Evolutionary conservation across 1,139 yeast species (phyloP), one percentile per base, ranked within the genome.

Genomic region (Geotrichum australiense): DNA sequence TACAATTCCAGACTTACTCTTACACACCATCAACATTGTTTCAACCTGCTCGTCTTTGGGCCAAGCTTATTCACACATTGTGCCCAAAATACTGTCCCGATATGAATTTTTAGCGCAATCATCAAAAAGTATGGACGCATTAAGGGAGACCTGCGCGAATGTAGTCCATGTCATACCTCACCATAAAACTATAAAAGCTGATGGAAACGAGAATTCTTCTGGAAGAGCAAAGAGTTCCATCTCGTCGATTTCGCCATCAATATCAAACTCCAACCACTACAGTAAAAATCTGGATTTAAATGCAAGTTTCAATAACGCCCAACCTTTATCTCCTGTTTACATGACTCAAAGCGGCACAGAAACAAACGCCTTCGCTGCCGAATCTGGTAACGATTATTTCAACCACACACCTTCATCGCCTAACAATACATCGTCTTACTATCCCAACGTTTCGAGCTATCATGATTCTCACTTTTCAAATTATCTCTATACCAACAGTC

Each of bases 31-130:
- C 12, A 35, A 18, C 27, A 25, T 40, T 24, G 43, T 35, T 20
- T 35, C 31, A 4, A 35, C 39, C 15, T 40, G 43, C 23, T 40
- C 43, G 15, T 40, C 43, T 18, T 36, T 40, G 5, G 37, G 43
- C 4, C 35, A 39, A 20, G 20, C 39, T 12, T 35, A 35, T 25
- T 16, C 37, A 10, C 21, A 15, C 10, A 29, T 35, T 12, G 43
- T 40, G 4, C 43, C 43, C 11, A 35, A 40, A 21, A 29, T 40
- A 12, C 14, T 40, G 6, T 30, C 38, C 8, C 35, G 31, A 11
- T 40, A 40, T 16, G 14, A 27, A 12, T 14, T 23, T 5, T 27
- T 40, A 12, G 33, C 43, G 2, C 31, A 30, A 14, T 22, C 26
- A 16, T 15, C 35, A 22, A 27, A 39, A 4, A 19, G 7, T 4